Percentiles rank a stretch among this genome's conserved stretches.
Conservation (phyloP, 78 protist species). For the Monocercomonoides exilis region DNA sequence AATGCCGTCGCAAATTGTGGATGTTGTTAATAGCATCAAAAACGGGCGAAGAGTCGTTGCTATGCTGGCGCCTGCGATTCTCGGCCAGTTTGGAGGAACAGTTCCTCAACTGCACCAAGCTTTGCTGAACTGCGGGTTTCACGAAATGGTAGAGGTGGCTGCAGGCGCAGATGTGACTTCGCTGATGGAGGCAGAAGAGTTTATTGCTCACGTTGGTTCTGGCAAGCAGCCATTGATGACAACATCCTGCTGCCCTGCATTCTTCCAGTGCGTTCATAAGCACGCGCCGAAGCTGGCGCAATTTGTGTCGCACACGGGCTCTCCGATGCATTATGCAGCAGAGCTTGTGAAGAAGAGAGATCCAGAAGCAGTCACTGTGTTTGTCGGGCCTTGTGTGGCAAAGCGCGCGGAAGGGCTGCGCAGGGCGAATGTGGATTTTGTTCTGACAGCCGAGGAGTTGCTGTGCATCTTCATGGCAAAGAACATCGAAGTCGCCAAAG, state of each 20-base stretch:
- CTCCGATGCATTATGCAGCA: neutral
- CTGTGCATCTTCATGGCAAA: neutral
- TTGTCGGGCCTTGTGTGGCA: slow-evolving; percentile 8
- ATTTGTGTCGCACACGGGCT: neutral
- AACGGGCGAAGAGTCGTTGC: neutral
- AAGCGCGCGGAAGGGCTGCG: neutral
- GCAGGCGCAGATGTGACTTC: neutral
- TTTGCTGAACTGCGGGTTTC: neutral
- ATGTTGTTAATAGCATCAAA: neutral
- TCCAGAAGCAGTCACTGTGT: neutral
- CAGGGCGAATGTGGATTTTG: neutral
- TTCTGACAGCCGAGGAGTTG: neutral
- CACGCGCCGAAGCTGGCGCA: neutral
- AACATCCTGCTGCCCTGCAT: slow-evolving; percentile 22
- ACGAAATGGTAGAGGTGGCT: neutral
- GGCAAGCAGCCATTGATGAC: neutral
- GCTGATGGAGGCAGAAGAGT: neutral
- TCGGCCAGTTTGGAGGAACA: neutral
- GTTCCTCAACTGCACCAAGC: neutral
- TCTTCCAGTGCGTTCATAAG: neutral
- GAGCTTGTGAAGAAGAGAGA: neutral
- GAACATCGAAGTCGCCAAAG: neutral
- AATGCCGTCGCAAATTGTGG: neutral
- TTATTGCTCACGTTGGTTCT: neutral
- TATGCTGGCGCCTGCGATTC: neutral